Percentiles rank a stretch among this genome's conserved stretches.
Evolutionary conservation across 768 basidiomycete genomes (phyloP).

Genomic region (Grammothele lineata): DNA sequence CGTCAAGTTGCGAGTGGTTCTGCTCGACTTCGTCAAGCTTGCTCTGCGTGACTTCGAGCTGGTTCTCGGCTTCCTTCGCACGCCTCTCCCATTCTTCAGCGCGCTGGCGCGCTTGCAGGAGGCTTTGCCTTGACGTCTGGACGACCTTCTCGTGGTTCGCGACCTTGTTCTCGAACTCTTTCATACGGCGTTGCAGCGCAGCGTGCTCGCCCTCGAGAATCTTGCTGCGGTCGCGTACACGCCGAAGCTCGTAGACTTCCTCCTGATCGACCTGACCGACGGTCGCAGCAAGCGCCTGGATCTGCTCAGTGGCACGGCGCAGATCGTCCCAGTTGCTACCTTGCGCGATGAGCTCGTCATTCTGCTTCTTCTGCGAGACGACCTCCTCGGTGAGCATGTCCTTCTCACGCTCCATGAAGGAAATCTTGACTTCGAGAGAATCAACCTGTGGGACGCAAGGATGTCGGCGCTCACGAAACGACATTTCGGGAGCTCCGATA

Average conservation of each 20-base stretch:
- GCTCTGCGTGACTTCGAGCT: slow-evolving; percentile 55
- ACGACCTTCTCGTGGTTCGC: slow-evolving; percentile 59
- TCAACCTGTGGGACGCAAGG: slow-evolving; percentile 43
- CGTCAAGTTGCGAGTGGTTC: slow-evolving; percentile 58
- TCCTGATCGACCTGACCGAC: slow-evolving; percentile 64
- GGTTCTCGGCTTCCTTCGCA: slow-evolving; percentile 63
- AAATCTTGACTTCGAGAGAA: slow-evolving; percentile 53
- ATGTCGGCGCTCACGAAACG: background rate
- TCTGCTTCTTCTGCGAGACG: slow-evolving; percentile 50
- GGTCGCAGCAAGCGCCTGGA: slow-evolving; percentile 59
- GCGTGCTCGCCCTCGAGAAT: slow-evolving; percentile 64
- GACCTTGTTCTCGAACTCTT: slow-evolving; percentile 64
- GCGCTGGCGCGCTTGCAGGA: slow-evolving; percentile 72
- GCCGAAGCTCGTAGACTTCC: slow-evolving; percentile 68
- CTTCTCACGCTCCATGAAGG: slow-evolving; percentile 58
- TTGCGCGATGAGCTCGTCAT: slow-evolving; percentile 55
- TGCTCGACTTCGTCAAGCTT: slow-evolving; percentile 68
- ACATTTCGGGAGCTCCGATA: no score
- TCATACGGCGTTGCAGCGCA: slow-evolving; percentile 65
- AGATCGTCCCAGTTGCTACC: slow-evolving; percentile 80
- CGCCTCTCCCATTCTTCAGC: slow-evolving; percentile 79
- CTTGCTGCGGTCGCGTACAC: slow-evolving; percentile 50
- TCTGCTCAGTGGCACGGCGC: slow-evolving; percentile 64
- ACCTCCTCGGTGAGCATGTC: slow-evolving; percentile 51
- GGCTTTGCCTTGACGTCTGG: slow-evolving; percentile 52